phyloP scores from a whole-genome alignment of 768 basidiomycete genomes.

The Tremella fuciformis region DNA sequence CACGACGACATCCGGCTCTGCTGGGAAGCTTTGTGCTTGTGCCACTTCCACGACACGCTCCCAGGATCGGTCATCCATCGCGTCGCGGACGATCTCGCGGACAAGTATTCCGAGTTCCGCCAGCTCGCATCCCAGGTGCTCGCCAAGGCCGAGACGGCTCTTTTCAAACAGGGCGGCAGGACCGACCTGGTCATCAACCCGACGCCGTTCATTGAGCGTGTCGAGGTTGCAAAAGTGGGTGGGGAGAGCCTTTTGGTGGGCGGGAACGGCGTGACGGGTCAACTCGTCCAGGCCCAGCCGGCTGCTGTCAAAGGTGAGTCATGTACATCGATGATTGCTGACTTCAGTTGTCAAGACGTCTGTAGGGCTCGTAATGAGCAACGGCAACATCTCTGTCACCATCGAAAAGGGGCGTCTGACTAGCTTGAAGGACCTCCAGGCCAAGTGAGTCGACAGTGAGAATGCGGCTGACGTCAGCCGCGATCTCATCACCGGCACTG shows the following conservation, averaged over 20 bases:
- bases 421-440: constrained; percentile 67
- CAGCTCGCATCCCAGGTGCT: constrained; percentile 64
- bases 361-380: constrained; percentile 69
- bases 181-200: constrained; percentile 73
- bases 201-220: constrained; percentile 66
- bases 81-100: constrained; percentile 86
- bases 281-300: too few species aligned
- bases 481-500: constrained; percentile 70
- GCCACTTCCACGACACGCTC: constrained; percentile 62
- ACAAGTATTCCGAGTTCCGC: constrained; percentile 72
- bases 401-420: constrained; percentile 78
- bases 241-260: too few species aligned
- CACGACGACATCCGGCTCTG: constrained; percentile 68
- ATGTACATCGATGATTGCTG: constrained; percentile 3
- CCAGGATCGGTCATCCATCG: constrained; percentile 63
- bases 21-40: constrained; percentile 79
- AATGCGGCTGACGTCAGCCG: constrained; percentile 57
- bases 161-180: constrained; percentile 47
- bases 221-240: constrained; percentile 54
- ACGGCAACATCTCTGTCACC: constrained; percentile 68
- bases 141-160: constrained; percentile 69
- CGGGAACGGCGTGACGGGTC: too few species aligned
- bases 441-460: constrained; percentile 56
- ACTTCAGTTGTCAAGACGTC: constrained; percentile 58
- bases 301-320: neutral